Evolutionary conservation across 2,329 filamentous ascomycete species (phyloP), one percentile per base, ranked within the genome.

Genomic region (Xylaria sp.): DNA sequence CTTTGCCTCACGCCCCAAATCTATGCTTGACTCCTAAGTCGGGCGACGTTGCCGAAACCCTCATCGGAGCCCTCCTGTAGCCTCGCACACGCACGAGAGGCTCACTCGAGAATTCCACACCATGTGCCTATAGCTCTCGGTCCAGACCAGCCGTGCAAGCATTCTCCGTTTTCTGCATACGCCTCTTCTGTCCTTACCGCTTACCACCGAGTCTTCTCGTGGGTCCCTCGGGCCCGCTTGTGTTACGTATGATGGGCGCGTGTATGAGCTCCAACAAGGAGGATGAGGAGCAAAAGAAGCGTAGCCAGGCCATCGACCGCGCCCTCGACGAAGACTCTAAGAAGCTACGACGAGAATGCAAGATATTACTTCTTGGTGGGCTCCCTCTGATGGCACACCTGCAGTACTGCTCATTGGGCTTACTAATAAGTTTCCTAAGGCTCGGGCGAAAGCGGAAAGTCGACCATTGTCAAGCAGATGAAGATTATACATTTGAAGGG

Each of bases 401-500:
- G 25, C 20, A 39, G 49, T 20, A 28, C 8, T 18, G 43, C 36
- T 31, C 2, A 64, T 25, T 51, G 52, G 58, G 12, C 18, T 48
- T 33, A 51, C 71, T 78, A 56, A 78, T 59, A n/a, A 3, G 15
- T 39, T 25, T 59, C n/a, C 20, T 48, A 70, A 74, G 96, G 96
- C 74, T 98, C 96, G 73, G 96, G 96, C 74, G 96, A 99, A 85
- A 98, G 95, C 82, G 96, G 96, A 75, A 99, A 99, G 83, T 98
- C 96, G 67, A 99, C 96, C 10, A 98, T 99, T 77, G 96, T 99
- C 75, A 99, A 99, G 83, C 96, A 99, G 86, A 99, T 99, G 96
- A 99, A 98, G 84, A 99, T 99, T 76, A 98, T 99, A 78, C 96
- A 99, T 79, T 92, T 98, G 77, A 97, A 98, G 83, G 96, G 96